Conservation (phyloP, 2,329 filamentous ascomycete genomes). For the Cladosporium sp. region DNA sequence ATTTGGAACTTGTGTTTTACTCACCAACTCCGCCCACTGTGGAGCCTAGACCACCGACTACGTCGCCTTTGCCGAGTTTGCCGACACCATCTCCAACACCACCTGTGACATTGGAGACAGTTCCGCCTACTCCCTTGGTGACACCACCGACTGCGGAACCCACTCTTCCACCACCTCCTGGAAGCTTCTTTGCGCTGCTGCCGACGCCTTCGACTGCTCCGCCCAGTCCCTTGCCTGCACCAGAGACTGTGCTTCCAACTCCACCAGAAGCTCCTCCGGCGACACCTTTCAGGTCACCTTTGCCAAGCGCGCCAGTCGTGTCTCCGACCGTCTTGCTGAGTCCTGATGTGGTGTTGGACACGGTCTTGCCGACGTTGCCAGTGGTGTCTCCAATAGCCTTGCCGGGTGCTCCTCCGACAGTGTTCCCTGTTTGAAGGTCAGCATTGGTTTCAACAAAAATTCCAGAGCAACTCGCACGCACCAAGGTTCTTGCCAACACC, state of each 20-base stretch:
- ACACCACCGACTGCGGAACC: slow-evolving; percentile 41
- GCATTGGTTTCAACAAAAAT: background rate
- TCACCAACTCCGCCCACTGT: slow-evolving; percentile 38
- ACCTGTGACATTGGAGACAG: slow-evolving; percentile 37
- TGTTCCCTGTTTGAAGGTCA: slow-evolving; percentile 3
- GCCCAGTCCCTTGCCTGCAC: slow-evolving; percentile 26
- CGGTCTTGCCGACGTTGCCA: slow-evolving; percentile 39
- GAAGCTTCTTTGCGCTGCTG: slow-evolving; percentile 37
- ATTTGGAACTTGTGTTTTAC: background rate
- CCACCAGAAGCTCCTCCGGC: slow-evolving; percentile 35
- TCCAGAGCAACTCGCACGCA: background rate
- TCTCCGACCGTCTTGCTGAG: slow-evolving; percentile 41
- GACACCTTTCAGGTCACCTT: slow-evolving; percentile 38
- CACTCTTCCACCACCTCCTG: slow-evolving; percentile 29
- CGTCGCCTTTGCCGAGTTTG: slow-evolving; percentile 42
- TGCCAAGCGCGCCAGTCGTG: slow-evolving; percentile 40
- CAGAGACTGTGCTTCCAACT: slow-evolving; percentile 34
- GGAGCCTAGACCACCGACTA: slow-evolving; percentile 40
- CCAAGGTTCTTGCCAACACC: slow-evolving; percentile 15
- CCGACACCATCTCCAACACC: slow-evolving; percentile 43
- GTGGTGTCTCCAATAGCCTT: slow-evolving; percentile 37
- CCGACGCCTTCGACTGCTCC: slow-evolving; percentile 25
- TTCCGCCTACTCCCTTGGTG: slow-evolving; percentile 39
- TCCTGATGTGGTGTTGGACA: slow-evolving; percentile 37
- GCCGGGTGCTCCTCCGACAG: slow-evolving; percentile 31